Evolutionary conservation across 2,329 filamentous ascomycete species (phyloP), one percentile per base, ranked within the genome.

Genomic region (Cladophialophora yegresii): DNA sequence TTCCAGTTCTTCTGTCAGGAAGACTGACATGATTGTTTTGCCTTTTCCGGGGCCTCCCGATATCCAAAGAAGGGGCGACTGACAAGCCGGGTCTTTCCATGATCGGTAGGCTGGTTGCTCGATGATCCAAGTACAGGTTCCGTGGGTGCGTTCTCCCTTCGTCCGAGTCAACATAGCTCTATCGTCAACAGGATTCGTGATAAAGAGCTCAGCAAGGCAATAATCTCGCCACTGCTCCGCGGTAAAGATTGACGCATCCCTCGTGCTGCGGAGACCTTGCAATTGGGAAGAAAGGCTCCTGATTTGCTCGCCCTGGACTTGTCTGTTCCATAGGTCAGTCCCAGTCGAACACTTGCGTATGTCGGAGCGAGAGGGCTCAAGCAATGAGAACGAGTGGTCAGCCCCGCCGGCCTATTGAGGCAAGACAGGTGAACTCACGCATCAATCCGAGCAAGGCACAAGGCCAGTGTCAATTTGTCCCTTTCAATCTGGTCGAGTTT

Each of bases 11-110:
- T 67, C 57, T 55, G 69, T 72, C 12, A 72, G 62, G 65, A 71
- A 73, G 50, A 72, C 72, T 13, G 70, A 56, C 22, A 73, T 53
- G 63, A 73, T 72, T 12, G 71, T 72, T 54, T 73, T 73, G 8
- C 72, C 72, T 64, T 71, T 72, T 57, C 72, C 72, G 61, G 71
- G 70, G 22, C 70, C 69, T 13, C 71, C 71, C 20, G 61, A 69
- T 43, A 73, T 68, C 70, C 72, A 73, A 51, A 73, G 71, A 10
- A 72, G 65, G 22, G 58, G 65, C 54, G 55, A 47, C 12, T n/a
- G 13, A 32, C 36, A 49, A 30, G 40, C 49, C 55, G 33, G 62
- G 36, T 62, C 49, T 7, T n/a, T 54, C 61, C 50, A 62, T n/a
- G 16, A 32, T 22, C 22, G 55, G 32, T 47, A 58, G 16, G 7